phyloP scores from a whole-genome alignment of 75 land plant species.

The Pinus tabuliformis region DNA sequence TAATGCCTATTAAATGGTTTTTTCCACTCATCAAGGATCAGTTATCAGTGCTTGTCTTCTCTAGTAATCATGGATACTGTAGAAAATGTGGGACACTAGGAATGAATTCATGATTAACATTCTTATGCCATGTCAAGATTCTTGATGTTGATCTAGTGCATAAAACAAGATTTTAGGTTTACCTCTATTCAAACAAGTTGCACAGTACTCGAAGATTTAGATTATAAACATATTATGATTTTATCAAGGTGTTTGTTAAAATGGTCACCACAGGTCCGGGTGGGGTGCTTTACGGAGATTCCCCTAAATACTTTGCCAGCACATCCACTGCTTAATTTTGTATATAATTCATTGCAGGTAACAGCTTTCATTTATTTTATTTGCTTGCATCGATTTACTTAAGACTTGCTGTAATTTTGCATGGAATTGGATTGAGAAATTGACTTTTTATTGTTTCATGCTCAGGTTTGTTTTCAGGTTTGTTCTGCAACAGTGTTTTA shows the following conservation, averaged over 20 bases:
- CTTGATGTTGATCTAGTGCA: no score
- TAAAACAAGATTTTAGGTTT: no score
- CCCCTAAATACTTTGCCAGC: conserved; percentile 54
- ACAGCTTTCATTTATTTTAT: neutral
- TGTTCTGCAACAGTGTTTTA: neutral
- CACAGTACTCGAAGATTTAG: no score
- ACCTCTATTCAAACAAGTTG: no score
- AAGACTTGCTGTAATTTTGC: neutral
- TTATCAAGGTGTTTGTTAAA: neutral
- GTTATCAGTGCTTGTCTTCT: no score
- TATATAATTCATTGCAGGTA: conserved; percentile 84
- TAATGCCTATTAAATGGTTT: no score
- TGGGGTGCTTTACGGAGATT: conserved; percentile 89
- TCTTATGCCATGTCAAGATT: no score
- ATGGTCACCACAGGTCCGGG: conserved; percentile 71
- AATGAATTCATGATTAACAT: no score
- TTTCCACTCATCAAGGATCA: no score
- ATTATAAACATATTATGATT: neutral
- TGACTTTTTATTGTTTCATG: neutral
- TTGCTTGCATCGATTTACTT: neutral
- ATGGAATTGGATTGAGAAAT: neutral
- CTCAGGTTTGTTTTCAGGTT: no score
- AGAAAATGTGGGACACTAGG: no score
- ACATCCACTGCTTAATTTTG: conserved; percentile 90
- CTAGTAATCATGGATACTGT: no score